phyloP scores from a whole-genome alignment of 495 filamentous ascomycete species.

The Neurospora sp. region DNA sequence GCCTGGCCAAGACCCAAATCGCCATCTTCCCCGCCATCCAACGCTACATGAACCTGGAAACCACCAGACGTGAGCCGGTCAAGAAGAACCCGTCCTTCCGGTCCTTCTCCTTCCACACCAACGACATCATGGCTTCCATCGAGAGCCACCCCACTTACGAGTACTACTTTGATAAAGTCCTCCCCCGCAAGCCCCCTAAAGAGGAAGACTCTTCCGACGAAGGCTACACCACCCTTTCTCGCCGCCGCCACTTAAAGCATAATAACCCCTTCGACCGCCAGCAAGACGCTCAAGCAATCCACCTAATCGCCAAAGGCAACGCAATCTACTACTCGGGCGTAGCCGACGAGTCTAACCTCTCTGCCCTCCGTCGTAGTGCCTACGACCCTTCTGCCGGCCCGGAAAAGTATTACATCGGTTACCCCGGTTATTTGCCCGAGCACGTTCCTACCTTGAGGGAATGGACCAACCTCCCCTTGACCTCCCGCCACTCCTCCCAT shows the following conservation, averaged over 20 bases:
- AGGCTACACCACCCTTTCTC: neutral
- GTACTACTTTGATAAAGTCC: neutral
- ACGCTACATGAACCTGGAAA: conserved; percentile 17
- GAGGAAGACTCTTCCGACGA: neutral
- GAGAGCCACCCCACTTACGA: neutral
- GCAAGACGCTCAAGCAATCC: neutral
- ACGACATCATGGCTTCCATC: neutral
- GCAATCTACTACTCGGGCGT: neutral
- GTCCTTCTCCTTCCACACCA: neutral
- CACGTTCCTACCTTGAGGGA: neutral
- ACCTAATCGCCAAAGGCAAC: neutral
- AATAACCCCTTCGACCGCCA: neutral
- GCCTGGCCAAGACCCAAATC: conserved; percentile 31
- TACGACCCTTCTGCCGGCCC: neutral
- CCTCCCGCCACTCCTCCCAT: neutral
- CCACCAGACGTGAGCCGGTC: conserved; percentile 14
- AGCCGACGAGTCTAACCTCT: neutral
- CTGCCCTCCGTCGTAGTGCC: neutral
- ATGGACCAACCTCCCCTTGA: neutral
- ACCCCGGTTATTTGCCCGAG: neutral
- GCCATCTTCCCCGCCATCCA: conserved; percentile 28
- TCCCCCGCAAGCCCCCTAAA: neutral
- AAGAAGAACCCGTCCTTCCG: conserved; percentile 14
- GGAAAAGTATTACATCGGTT: neutral
- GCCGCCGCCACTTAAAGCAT: too few relatives aligned